phyloP scores from a whole-genome alignment of 306 rosid genomes.

The apple (Malus domestica) region ASM211411v1 NC_041797.1:10619001-10619500 shows the following conservation, averaged over 20 bases:
- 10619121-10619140: conserved; percentile 60
- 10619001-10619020: conserved; percentile 25
- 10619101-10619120: conserved; percentile 38
- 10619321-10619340: neutral
- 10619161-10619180: conserved; percentile 22
- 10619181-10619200: conserved; percentile 33
- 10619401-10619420: conserved; percentile 58
- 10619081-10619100: neutral
- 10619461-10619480: conserved; percentile 43
- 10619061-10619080: conserved; percentile 18
- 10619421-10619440: conserved; percentile 57
- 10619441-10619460: conserved; percentile 90
- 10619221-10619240: conserved; percentile 35
- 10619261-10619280: conserved; percentile 1
- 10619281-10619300: neutral
- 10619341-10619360: neutral
- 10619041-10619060: conserved; percentile 3
- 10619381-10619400: conserved; percentile 44
- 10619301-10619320: neutral
- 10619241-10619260: conserved; percentile 65
- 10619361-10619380: conserved; percentile 12
- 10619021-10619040: conserved; percentile 44
- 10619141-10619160: conserved; percentile 65
- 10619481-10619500: neutral
- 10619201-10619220: conserved; percentile 30